Base-by-base conservation (phyloP, 148 eudicot genomes). In the Heliosperma pusillum region DNA sequence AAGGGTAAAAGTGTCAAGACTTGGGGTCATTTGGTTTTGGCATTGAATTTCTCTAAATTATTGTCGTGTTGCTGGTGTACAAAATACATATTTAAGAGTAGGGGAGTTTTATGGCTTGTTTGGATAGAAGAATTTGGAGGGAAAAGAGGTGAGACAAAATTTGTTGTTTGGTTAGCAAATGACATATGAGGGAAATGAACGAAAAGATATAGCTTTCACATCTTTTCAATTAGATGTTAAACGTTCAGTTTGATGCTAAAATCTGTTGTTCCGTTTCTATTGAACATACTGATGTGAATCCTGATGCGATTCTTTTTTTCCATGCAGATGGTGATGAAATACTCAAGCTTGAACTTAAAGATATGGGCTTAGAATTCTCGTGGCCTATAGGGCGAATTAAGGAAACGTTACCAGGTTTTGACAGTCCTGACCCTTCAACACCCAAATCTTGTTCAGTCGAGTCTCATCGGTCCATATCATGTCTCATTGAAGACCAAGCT, bases 311-410 rank as follows among this genome's bases (percentile, higher is more conserved):
- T 36, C 50, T 76, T 26, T 52, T n/a, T 19, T 67, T 11, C 58
- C 19, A 42, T 21, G 19, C 69, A 89, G 96, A 89, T 52, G 76
- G 80, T 66, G 86, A 82, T 44, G 88, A 88, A 73, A 78, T 76
- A 61, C 84, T 95, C 26, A 89, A 76, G 71, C 87, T 95, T 63
- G 82, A 82, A 45, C 87, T 95, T 77, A 89, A 90, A 87, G 99
- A 92, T 79, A 55, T 85, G 89, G 86, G 27, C 27, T 82, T 95
- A 70, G 93, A 92, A 55, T 90, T 95, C 75, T 92, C 92, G 2
- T 95, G 97, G 99, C 82, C 93, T 8, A 80, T 92, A 77, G 89
- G 71, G 64, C 89, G 80, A 77, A 75, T 95, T 36, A 85, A 75
- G 81, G 90, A 83, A 84, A 86, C 80, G 26, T 80, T 90, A 17